Evolutionary conservation across 2,329 filamentous ascomycete genomes (phyloP), one percentile per base, ranked within the genome.

Genomic region (Curvularia sp.): DNA sequence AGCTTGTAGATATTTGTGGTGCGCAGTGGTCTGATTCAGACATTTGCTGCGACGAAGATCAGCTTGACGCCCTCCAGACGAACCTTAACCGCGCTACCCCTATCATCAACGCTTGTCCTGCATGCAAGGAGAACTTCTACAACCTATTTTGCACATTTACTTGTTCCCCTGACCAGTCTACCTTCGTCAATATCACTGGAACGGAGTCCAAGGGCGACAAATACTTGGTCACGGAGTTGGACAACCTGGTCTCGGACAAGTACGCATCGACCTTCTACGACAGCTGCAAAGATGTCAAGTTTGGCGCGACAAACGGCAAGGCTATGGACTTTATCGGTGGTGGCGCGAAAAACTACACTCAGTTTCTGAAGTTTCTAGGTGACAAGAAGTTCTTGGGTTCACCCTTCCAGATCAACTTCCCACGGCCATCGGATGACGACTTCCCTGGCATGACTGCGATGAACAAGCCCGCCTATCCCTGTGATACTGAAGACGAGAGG

Each of bases 261-360:
- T 98, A 96, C 75, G 93, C 92, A 42, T 84, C 86, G 8, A 93
- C 91, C 1, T 96, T 99, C 80, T 99, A 93, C 76, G 86, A 97
- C 78, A 99, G 95, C 79, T 99, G 95, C 82, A 98, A 98, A 79
- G 93, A 99, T 76, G 94, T 99, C 79, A 99, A 99, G 75, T 97
- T 98, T 71, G 95, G 95, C 34, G 90, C 93, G 6, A 93, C 94
- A 41, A 97, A 97, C 73, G 90, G 91, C 60, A 93, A 90, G 71
- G 95, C 94, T 15, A 99, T 99, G 86, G 90, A 94, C 69, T 88
- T 99, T 68, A 98, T 99, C 60, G 96, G 95, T 30, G 95, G 95
- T 15, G 93, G 94, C 15, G 95, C 95, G 12, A 94, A 93, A 77
- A 91, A 97, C 74, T 96, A 94, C 76, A 87, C 87, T 0, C 86